These are phyloP conservation scores for Penicillium rolfsii DNA, from an alignment of 2,329 filamentous ascomycete genomes.

Conservation along the genomic window DNA sequence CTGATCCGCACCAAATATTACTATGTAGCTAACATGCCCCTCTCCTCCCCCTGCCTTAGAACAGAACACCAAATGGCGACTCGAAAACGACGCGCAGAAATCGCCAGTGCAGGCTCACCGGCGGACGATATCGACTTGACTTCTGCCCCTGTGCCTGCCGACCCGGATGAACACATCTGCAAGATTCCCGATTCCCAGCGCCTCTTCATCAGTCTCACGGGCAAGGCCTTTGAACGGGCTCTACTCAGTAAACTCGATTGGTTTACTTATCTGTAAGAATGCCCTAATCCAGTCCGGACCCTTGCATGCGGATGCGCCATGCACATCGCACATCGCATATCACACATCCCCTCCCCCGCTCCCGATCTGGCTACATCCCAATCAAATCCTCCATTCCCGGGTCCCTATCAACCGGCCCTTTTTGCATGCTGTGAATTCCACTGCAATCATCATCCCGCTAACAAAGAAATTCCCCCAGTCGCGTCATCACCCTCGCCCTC, in stretches of 20 bases:
- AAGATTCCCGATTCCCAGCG: constrained; percentile 68
- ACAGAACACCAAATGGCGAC: constrained; percentile 74
- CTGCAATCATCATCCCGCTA: neutral
- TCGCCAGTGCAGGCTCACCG: constrained; percentile 14
- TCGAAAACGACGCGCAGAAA: constrained; percentile 59
- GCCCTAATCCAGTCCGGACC: neutral
- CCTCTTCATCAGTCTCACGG: constrained; percentile 72
- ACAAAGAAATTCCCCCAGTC: constrained; percentile 43
- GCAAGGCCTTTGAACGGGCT: constrained; percentile 68
- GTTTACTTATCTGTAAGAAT: constrained; percentile 63
- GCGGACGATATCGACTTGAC: constrained; percentile 17
- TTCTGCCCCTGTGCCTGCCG: constrained; percentile 50
- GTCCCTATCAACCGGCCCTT: neutral
- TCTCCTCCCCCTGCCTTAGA: constrained; percentile 42
- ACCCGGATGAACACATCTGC: constrained; percentile 58
- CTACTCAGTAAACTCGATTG: constrained; percentile 70
- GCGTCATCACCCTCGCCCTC: constrained; percentile 65
- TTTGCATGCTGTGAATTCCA: neutral
- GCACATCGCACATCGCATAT: neutral
- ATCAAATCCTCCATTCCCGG: neutral
- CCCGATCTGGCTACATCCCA: neutral
- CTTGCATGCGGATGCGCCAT: neutral
- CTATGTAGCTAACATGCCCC: neutral
- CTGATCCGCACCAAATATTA: neutral
- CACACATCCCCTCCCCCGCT: neutral